Conservation (phyloP, 208 protist genomes). For the Acanthamoeba polyphaga region DNA sequence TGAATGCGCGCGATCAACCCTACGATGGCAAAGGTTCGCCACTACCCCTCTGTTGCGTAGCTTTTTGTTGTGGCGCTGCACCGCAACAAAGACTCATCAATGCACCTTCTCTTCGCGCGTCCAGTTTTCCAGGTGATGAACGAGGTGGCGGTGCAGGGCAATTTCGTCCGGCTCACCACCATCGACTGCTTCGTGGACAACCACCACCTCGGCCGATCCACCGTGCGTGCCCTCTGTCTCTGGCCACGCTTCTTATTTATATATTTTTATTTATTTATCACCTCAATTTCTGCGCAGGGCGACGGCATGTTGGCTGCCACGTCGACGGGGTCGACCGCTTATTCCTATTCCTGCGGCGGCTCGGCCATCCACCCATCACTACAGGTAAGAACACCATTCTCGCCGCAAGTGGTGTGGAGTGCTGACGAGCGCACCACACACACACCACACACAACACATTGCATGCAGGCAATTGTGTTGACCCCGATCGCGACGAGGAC, state of each 20-base stretch:
- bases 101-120: background rate
- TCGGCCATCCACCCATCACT: slow-evolving; percentile 30
- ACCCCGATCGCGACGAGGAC: slow-evolving; percentile 45
- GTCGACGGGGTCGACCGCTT: slow-evolving; percentile 22
- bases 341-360: slow-evolving; percentile 53
- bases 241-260: background rate
- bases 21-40: background rate
- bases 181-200: slow-evolving; percentile 57
- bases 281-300: background rate
- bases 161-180: background rate
- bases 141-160: slow-evolving; percentile 57
- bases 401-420: background rate
- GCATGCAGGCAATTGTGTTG: background rate
- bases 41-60: background rate
- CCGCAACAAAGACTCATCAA: no score
- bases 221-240: background rate
- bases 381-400: background rate
- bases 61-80: background rate
- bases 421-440: background rate
- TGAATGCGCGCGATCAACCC: background rate
- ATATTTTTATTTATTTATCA: slow-evolving; percentile 11
- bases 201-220: slow-evolving; percentile 19
- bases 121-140: slow-evolving; percentile 64
- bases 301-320: slow-evolving; percentile 52
- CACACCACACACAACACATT: background rate